These are phyloP conservation scores for Aspergillus sclerotiicarbonarius DNA, from an alignment of 495 filamentous ascomycete species.

Conservation along the genomic window DNA sequence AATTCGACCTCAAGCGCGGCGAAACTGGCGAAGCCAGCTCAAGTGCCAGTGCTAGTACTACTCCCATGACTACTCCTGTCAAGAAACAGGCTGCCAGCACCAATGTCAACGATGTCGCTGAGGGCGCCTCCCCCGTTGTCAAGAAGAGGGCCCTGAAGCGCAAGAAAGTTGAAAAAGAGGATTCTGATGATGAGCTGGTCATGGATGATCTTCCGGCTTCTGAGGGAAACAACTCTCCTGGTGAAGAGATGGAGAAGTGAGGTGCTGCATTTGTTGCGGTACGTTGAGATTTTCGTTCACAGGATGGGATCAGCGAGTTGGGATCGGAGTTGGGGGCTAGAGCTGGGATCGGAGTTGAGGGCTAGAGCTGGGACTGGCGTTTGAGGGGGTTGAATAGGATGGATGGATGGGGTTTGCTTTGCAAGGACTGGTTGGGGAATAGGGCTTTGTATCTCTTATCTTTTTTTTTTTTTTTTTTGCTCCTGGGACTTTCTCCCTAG, in stretches of 20 bases:
- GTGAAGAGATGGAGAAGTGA: no score
- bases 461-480: not conserved
- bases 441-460: not conserved
- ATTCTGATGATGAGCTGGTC: not conserved
- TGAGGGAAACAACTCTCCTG: no score
- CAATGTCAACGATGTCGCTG: not conserved
- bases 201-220: no score
- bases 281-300: no score
- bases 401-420: not conserved
- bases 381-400: not conserved
- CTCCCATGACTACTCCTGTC: not conserved
- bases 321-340: no score
- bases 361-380: not conserved
- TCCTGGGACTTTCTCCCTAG: not conserved
- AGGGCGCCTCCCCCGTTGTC: not conserved
- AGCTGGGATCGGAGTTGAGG: no score
- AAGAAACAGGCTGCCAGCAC: not conserved
- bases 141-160: not conserved
- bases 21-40: not conserved
- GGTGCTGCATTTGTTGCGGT: no score
- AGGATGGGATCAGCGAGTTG: no score
- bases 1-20: constrained; percentile 7
- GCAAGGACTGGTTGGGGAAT: not conserved
- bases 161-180: constrained; percentile 1
- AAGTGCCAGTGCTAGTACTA: not conserved